These are phyloP conservation scores for Lasiodiplodia theobromae DNA, from an alignment of 2,329 filamentous ascomycete species.

Conservation along the genomic window DNA sequence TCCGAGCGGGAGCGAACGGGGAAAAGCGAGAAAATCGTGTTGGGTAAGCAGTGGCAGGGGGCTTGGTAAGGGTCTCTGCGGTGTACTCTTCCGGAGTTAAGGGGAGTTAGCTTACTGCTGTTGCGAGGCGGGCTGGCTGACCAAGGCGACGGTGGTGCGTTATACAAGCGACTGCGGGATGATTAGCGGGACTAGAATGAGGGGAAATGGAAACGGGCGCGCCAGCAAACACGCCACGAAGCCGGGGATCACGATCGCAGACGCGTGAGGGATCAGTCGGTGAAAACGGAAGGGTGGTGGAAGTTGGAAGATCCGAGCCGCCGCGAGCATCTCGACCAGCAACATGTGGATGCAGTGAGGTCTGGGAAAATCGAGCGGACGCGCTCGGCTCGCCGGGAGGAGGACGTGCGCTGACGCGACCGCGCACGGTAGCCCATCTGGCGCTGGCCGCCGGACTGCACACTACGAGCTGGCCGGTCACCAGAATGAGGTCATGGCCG, in stretches of 20 bases:
- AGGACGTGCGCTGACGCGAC: conserved; percentile 23
- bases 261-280: not conserved
- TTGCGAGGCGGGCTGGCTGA: not conserved
- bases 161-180: not conserved
- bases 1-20: not conserved
- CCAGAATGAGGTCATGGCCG: conserved; percentile 7
- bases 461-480: not conserved
- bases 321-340: not conserved
- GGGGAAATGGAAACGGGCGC: not conserved
- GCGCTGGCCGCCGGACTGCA: conserved; percentile 9
- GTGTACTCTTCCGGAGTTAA: conserved; percentile 6
- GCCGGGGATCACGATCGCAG: not conserved
- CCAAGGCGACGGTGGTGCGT: not conserved
- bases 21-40: not conserved
- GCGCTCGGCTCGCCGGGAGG: conserved; percentile 12
- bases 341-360: conserved; percentile 9
- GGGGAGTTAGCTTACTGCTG: not conserved
- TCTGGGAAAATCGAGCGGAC: conserved; percentile 15
- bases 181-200: not conserved
- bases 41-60: conserved; percentile 7
- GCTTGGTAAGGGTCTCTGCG: conserved; percentile 5
- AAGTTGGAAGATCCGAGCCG: not conserved
- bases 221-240: not conserved
- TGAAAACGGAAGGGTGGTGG: conserved; percentile 3
- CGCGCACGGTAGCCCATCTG: conserved; percentile 17